phyloP scores from a whole-genome alignment of 2,329 filamentous ascomycete species.

The Chaetothyriales sp. region DNA sequence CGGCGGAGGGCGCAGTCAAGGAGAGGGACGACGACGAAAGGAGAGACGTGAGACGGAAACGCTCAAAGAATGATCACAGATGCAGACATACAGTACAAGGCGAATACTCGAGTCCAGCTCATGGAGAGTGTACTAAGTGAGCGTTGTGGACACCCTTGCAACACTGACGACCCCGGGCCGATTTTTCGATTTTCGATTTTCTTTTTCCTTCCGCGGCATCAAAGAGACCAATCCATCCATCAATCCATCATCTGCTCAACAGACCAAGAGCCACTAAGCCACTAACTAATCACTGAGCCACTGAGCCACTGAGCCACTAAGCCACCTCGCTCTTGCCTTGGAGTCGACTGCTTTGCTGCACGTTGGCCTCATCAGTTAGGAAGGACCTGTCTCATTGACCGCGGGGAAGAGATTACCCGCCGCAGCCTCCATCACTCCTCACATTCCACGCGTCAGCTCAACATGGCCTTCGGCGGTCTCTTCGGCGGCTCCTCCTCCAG shows the following conservation, averaged over 20 bases:
- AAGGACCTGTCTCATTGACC: background rate
- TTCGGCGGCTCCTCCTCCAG: constrained; percentile 20
- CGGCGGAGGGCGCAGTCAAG: background rate
- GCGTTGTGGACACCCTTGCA: background rate
- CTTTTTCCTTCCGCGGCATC: background rate
- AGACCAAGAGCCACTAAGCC: background rate
- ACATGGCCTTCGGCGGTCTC: constrained; percentile 25
- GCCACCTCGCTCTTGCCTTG: background rate
- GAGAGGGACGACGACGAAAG: no score
- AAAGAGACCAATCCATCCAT: background rate
- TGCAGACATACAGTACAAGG: background rate
- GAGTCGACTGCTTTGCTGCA: background rate
- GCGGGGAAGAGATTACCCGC: no score
- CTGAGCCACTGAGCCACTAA: background rate
- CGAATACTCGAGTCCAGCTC: background rate
- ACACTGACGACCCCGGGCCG: background rate
- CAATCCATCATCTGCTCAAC: background rate
- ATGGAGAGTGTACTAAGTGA: background rate
- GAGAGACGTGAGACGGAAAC: background rate
- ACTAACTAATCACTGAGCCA: background rate
- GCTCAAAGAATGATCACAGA: background rate
- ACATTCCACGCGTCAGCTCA: background rate
- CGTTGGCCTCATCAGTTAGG: background rate
- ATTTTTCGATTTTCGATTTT: background rate
- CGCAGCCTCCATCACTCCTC: no score